Conservation (phyloP, 768 basidiomycete genomes). For the Rhodosporidiobolus odoratus region DNA sequence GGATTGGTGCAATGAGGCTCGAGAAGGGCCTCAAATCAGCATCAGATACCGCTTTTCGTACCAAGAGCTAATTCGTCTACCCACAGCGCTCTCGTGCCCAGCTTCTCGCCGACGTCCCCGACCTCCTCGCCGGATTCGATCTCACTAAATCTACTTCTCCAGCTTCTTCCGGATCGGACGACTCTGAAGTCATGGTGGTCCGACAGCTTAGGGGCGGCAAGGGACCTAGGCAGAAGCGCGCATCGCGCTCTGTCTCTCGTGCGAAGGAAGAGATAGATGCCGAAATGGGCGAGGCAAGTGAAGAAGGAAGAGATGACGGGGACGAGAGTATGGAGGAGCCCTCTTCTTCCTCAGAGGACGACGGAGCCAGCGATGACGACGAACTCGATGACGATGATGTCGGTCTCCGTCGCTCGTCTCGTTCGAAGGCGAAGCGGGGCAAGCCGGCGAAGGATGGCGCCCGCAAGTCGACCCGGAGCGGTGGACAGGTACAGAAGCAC, state of each 20-base stretch:
- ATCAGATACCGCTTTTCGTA: no score
- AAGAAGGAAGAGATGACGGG: conserved; percentile 15
- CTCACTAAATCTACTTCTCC: background rate
- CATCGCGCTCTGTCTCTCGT: background rate
- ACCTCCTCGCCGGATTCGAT: conserved; percentile 12
- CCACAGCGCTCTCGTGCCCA: conserved; percentile 21
- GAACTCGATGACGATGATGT: conserved; percentile 3
- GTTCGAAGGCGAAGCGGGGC: background rate
- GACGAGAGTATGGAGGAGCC: conserved; percentile 7
- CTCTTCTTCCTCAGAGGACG: background rate
- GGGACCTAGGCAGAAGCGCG: background rate
- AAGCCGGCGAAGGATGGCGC: background rate
- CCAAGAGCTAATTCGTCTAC: background rate
- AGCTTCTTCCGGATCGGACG: background rate
- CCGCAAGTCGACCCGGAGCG: background rate
- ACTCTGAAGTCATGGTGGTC: background rate
- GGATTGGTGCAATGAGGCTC: no score
- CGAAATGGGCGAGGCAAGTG: background rate
- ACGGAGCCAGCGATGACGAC: background rate
- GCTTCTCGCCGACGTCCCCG: background rate
- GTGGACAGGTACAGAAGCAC: background rate
- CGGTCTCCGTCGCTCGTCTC: background rate
- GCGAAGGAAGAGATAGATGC: conserved; percentile 1
- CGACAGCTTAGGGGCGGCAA: background rate
- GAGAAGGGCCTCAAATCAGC: no score